phyloP scores from a whole-genome alignment of 129 eudicot genomes.

The Flaveria brownii region DNA sequence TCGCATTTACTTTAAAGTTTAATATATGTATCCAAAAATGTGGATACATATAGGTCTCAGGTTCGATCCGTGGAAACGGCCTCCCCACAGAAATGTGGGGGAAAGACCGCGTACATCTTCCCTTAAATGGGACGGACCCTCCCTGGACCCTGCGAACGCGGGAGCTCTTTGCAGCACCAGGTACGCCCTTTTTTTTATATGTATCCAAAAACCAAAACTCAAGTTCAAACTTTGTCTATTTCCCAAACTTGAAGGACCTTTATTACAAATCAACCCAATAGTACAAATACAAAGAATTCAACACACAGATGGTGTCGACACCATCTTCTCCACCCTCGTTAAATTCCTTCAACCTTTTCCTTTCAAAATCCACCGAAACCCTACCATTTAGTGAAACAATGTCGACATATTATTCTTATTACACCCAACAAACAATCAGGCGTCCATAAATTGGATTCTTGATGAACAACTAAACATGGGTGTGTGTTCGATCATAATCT shows the following conservation, averaged over 20 bases:
- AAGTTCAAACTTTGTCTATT: neutral
- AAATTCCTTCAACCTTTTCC: neutral
- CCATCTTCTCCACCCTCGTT: conserved; percentile 20
- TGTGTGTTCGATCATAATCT: neutral
- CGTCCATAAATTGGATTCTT: neutral
- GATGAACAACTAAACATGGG: no score
- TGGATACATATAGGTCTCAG: no score
- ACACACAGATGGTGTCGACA: conserved; percentile 33
- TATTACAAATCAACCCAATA: conserved; percentile 1
- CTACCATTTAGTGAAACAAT: conserved; percentile 7
- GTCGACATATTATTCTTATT: conserved; percentile 30
- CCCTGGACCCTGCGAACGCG: no score
- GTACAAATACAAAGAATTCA: conserved; percentile 25
- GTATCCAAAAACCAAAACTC: neutral
- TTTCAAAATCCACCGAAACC: neutral
- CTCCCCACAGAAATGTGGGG: no score
- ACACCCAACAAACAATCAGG: neutral
- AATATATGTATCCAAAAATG: neutral
- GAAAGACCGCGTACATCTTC: no score
- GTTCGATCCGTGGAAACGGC: no score
- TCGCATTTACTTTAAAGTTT: no score
- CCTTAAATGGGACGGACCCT: no score
- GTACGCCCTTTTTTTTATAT: no score
- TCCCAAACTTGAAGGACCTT: neutral
- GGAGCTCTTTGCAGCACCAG: no score